Evolutionary conservation across 805 yeast genomes (phyloP), one percentile per base, ranked within the genome.

Genomic region (Jamesozyma hellenica): DNA sequence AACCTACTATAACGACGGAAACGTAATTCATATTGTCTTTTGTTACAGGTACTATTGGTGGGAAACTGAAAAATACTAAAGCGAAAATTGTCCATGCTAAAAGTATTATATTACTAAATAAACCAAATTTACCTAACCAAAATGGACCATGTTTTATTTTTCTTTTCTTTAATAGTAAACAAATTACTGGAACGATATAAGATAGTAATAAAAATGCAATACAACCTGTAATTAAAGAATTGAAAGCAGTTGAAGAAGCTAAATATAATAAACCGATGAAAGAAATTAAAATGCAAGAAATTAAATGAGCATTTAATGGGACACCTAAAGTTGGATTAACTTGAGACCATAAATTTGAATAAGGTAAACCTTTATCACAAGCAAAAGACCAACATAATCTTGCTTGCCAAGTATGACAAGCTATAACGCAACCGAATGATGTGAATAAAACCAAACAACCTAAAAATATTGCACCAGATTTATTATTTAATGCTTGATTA

Each of bases 381-480:
- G 85, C 68, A 52, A 79, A 79, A 2, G 86, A 77, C 82, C 84
- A 80, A 45, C 80, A 70, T 43, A 77, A 63, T 50, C 87, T 67
- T 29, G 83, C 77, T 50, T 76, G 82, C 82, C 84, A 78, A 4
- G 84, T 77, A 47, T 77, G 82, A 26, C 79, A 73, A 6, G 81
- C 72, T 53, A 77, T 73, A 45, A 72, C 74, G 58, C 82, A 74
- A 38, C 80, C 81, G 44, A 74, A 61, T 11, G 81, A 78, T 9
- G 82, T 74, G 34, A 72, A 59, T 23, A 77, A 56, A 33, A 79
- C 64, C 47, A 77, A 56, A 28, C 68, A 60, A 19, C 73, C 75
- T 38, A 79, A 62, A 12, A 68, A 62, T 18, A 74, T 60, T 2
- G 85, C 83, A 26, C 82, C 86, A 3, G 70, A 74, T 47, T 66